Base-by-base conservation (phyloP, 192 early-diverging fungal species). In the Borealophlyctis nickersoniae region DNA sequence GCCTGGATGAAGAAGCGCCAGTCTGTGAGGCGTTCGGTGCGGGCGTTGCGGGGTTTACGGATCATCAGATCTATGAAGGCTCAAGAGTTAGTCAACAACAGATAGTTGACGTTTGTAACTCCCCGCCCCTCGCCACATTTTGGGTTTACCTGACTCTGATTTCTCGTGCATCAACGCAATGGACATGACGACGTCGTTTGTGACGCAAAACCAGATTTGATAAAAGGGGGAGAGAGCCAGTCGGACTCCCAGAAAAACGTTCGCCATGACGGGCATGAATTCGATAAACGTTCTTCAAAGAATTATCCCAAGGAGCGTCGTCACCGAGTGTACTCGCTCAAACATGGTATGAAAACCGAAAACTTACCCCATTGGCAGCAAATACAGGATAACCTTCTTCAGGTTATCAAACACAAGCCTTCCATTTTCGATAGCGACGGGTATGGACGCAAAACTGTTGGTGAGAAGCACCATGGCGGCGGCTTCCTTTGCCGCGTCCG, bases 401-500 rank as follows among this genome's bases (percentile, higher is more conserved):
- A 93, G 67, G 76, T 96, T 96, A 68, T 90, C 84, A 71, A 93
- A 96, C 19, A 89, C 83, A 29, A 94, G 66, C 5, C 93, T 86
- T 27, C 93, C 93, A 54, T 82, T 81, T 60, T 88, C 85, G 69
- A 96, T 88, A n/a, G 86, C 92, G 23, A 76, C 78, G 5, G 85
- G 51, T 3, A 90, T 72, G 2, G 88, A 85, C 26, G 82, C 70
- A 64, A 92, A 88, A 67, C 84, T 81, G 74, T 74, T 85, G 70
- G 80, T 73, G 56, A 82, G 55, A 19, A 82, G 73, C 1, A 82
- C 63, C 16, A 79, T 36, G 24, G 73, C 36, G 13, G 80, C 80
- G 24, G 80, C 69, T 66, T 79, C 77, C 49, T 64, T 79, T 7
- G 81, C 81, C 7, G 75, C 79, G 63, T 92, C 91, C 0, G 87